phyloP scores from a whole-genome alignment of 768 basidiomycete species.

The Boletus patriciae region DNA sequence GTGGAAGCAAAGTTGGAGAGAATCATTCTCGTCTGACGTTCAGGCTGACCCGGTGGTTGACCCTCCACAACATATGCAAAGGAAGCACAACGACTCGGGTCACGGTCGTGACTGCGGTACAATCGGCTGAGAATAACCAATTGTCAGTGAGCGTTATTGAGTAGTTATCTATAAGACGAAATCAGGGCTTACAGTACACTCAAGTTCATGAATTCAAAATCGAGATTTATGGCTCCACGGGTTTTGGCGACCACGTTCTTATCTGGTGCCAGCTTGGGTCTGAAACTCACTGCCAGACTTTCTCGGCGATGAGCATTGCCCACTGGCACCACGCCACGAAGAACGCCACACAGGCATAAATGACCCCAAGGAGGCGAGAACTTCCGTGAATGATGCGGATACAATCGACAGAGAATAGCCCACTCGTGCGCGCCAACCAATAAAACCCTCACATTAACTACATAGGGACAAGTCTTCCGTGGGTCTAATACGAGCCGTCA shows the following conservation, averaged over 20 bases:
- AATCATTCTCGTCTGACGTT: too few relatives aligned
- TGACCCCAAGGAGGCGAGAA: neutral
- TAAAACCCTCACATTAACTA: neutral
- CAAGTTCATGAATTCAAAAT: neutral
- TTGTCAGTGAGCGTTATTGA: neutral
- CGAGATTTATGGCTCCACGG: neutral
- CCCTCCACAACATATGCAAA: too few relatives aligned
- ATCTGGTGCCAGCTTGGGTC: too few relatives aligned
- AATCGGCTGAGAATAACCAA: conserved; percentile 9
- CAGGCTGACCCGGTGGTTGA: too few relatives aligned
- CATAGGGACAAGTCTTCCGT: neutral
- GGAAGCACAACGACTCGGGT: conserved; percentile 7
- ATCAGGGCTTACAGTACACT: too few relatives aligned
- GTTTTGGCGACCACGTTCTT: neutral
- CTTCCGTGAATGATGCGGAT: conserved; percentile 1
- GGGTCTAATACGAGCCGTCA: neutral
- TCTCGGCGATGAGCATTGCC: neutral
- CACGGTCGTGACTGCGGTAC: neutral
- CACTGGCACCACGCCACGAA: conserved; percentile 5
- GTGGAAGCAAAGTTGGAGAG: too few relatives aligned
- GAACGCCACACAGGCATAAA: neutral
- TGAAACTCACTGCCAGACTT: neutral
- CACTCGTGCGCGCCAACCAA: conserved; percentile 10
- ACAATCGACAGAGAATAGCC: conserved; percentile 10
- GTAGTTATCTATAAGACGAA: too few relatives aligned